Evolutionary conservation across 495 filamentous ascomycete genomes (phyloP).

Genomic region (Saxophila tyrrhenica): DNA sequence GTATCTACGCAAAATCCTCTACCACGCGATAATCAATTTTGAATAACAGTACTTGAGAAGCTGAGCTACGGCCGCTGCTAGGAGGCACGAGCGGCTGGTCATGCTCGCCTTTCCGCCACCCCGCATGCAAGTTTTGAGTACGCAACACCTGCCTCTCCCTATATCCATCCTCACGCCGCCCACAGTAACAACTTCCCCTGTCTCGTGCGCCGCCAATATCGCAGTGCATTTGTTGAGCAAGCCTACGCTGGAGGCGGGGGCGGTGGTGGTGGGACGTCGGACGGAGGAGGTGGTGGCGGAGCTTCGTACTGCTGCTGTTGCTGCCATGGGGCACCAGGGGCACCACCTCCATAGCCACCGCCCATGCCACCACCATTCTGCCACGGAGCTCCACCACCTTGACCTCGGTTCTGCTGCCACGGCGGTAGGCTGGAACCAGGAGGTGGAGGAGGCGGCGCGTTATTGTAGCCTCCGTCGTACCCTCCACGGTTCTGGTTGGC

Average conservation of each 20-base stretch:
- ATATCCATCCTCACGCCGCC: too few relatives aligned
- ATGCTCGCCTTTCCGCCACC: too few relatives aligned
- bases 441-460: background rate
- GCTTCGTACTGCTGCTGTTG: background rate
- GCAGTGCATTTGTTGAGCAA: background rate
- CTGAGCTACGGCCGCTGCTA: too few relatives aligned
- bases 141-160: too few relatives aligned
- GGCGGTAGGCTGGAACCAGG: background rate
- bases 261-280: conserved; percentile 5
- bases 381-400: conserved; percentile 19
- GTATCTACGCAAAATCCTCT: too few relatives aligned
- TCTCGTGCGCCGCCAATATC: too few relatives aligned
- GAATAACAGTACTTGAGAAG: background rate
- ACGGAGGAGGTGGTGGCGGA: conserved; percentile 3
- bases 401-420: background rate
- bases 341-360: conserved; percentile 9
- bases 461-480: conserved; percentile 6
- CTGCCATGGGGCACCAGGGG: conserved; percentile 9
- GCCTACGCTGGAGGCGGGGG: conserved; percentile 8
- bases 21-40: too few relatives aligned
- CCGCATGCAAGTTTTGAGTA: too few relatives aligned
- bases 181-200: too few relatives aligned
- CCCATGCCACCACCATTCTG: conserved; percentile 2
- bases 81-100: too few relatives aligned
- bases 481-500: conserved; percentile 4